Conservation (phyloP, 441 rosid genomes). For the Mallotus repandus region DNA sequence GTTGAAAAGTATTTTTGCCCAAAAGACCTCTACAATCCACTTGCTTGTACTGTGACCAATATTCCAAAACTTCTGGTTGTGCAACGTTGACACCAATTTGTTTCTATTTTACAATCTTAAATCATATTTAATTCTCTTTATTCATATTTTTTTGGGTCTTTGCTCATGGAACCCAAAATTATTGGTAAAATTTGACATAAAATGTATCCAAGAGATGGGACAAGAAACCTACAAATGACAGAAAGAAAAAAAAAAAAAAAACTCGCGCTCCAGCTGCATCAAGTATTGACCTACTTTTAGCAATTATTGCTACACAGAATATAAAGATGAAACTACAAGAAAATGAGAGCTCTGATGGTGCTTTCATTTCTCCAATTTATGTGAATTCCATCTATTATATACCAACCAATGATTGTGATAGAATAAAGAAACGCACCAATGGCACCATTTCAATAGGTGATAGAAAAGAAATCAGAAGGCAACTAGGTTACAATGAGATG, state of each 20-base stretch:
- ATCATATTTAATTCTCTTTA: too few species aligned
- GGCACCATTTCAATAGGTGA: not conserved
- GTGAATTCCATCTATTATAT: not conserved
- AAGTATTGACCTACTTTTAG: not conserved
- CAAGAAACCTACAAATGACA: not conserved
- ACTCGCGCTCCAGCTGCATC: not conserved
- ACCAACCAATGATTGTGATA: not conserved
- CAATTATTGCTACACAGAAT: not conserved
- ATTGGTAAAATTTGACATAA: not conserved
- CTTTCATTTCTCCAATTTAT: not conserved
- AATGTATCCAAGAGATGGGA: not conserved
- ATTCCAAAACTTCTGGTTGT: too few species aligned
- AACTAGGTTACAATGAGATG: not conserved
- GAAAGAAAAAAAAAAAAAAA: not conserved
- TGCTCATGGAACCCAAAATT: not conserved
- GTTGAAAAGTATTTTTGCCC: not conserved
- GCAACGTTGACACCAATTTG: too few species aligned
- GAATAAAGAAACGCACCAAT: not conserved
- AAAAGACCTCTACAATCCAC: too few species aligned
- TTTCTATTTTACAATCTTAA: too few species aligned
- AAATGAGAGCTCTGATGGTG: not conserved
- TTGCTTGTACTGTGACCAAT: not conserved
- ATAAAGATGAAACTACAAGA: not conserved
- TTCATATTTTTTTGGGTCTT: too few species aligned
- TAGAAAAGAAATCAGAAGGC: not conserved